Base-by-base conservation (phyloP, 2,329 filamentous ascomycete species). In the Macrophomina pseudophaseolina region DNA sequence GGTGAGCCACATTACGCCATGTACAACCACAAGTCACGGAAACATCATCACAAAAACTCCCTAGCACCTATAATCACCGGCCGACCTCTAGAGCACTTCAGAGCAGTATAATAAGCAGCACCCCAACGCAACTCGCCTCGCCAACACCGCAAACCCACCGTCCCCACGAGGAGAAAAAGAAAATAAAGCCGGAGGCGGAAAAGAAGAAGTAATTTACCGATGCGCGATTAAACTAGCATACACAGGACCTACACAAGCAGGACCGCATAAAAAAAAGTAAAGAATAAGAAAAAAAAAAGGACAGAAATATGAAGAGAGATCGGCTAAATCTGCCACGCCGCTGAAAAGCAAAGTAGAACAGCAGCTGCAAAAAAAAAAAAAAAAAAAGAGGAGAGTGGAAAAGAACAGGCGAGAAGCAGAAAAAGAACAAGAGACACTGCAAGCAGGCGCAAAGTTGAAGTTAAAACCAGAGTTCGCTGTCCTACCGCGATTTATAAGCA, bases 141-240 rank as follows among this genome's bases (percentile, higher is more conserved):
- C 33, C 32, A 40, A n/a, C 12, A 23, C 16, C 52, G 33, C 49
- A 18, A 6, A 23, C 16, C 44, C 28, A 35, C 28, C 56, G 16
- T 48, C 23, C 54, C n/a, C 9, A 14, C 33, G 33, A 32, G 33
- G 6, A 23, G n/a, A 49, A 38, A 46, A 33, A 18, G n/a, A 40
- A 23, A 54, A 54, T 14, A 14, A 33, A 12, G 42, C 58, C 44
- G 11, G 32, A 35, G 33, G 38, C n/a, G 38, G 28, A 18, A 40
- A 44, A 38, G 14, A 49, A 35, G 30, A 35, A 12, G 44, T 62
- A 30, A 28, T 62, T 62, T 49, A 49, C 58, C 58, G 46, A 49
- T 62, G 58, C 58, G 42, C 58, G 44, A 62, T 62, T 62, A 62
- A 62, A 62, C 46, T 62, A 62, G 38, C 44, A 49, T 62, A 62